Evolutionary conservation across 2,329 filamentous ascomycete species (phyloP).

Genomic region (Fonsecaea monophora): DNA sequence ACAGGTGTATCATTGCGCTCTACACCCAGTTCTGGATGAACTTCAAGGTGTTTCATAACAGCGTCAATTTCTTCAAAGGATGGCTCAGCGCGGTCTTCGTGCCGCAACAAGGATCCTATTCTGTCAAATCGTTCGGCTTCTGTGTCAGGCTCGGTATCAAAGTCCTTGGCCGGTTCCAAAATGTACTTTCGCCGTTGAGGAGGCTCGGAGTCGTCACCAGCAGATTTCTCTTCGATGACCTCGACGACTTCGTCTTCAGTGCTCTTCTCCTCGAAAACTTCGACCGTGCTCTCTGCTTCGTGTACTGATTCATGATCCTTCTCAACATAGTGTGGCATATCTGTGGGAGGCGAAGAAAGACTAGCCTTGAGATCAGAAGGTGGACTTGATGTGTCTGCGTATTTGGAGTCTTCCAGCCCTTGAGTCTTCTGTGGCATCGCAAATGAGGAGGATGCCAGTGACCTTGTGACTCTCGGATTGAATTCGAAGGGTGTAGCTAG

Average conservation of each 20-base stretch:
- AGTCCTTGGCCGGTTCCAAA: slow-evolving; percentile 5
- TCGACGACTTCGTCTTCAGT: slow-evolving; percentile 26
- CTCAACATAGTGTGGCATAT: slow-evolving; percentile 25
- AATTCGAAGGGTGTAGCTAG: slow-evolving; percentile 72
- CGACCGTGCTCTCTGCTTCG: slow-evolving; percentile 27
- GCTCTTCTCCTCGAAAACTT: slow-evolving; percentile 29
- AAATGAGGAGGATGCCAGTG: slow-evolving; percentile 37
- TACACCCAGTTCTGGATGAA: slow-evolving; percentile 75
- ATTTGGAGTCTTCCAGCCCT: slow-evolving; percentile 35
- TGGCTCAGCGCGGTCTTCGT: slow-evolving; percentile 30
- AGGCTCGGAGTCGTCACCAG: slow-evolving; percentile 16
- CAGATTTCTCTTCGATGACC: slow-evolving; percentile 19
- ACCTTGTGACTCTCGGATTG: slow-evolving; percentile 46
- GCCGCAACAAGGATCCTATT: slow-evolving; percentile 8
- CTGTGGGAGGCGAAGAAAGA: slow-evolving; percentile 29
- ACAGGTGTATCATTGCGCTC: slow-evolving; percentile 61
- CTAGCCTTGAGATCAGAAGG: slow-evolving; percentile 41
- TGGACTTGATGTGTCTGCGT: slow-evolving; percentile 23
- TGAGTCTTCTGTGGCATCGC: slow-evolving; percentile 19
- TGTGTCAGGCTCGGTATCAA: slow-evolving; percentile 1
- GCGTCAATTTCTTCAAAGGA: slow-evolving; percentile 78
- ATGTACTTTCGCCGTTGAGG: not conserved
- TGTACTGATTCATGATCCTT: slow-evolving; percentile 18
- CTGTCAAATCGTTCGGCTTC: slow-evolving; percentile 23
- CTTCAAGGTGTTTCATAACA: slow-evolving; percentile 85